Evolutionary conservation across 208 protist genomes (phyloP).

Genomic region (Crithidia expoeki): DNA sequence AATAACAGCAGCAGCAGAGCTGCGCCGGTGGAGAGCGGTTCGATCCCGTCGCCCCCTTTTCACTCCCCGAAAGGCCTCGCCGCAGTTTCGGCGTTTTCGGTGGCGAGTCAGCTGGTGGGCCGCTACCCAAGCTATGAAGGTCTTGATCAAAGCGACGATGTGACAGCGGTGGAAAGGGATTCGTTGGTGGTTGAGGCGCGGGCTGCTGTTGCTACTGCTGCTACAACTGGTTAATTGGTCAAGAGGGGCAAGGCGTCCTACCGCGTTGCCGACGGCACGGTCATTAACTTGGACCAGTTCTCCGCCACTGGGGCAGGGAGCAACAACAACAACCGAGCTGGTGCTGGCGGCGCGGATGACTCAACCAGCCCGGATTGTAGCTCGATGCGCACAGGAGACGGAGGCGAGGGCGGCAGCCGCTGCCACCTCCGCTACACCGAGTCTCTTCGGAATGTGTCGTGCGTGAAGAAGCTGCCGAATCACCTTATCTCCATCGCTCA

Average conservation of each 20-base stretch:
- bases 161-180: neutral
- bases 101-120: neutral
- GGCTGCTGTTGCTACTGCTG: neutral
- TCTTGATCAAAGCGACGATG: neutral
- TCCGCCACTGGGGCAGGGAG: neutral
- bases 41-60: constrained; percentile 6
- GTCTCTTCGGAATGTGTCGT: constrained; percentile 36
- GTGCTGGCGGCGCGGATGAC: neutral
- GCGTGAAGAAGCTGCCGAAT: constrained; percentile 41
- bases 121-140: neutral
- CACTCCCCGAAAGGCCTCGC: constrained; percentile 1
- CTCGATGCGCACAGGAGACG: neutral
- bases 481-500: constrained; percentile 61
- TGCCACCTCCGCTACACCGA: constrained; percentile 24
- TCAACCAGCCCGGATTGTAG: neutral
- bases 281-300: constrained; percentile 6
- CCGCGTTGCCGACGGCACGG: neutral
- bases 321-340: neutral
- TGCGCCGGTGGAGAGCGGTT: neutral
- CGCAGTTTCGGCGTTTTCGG: constrained; percentile 2
- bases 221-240: neutral
- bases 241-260: constrained; percentile 10
- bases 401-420: neutral
- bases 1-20: constrained; percentile 1
- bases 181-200: neutral